Evolutionary conservation across 257 asterid species (phyloP).

Genomic region (Verbena officinalis): DNA sequence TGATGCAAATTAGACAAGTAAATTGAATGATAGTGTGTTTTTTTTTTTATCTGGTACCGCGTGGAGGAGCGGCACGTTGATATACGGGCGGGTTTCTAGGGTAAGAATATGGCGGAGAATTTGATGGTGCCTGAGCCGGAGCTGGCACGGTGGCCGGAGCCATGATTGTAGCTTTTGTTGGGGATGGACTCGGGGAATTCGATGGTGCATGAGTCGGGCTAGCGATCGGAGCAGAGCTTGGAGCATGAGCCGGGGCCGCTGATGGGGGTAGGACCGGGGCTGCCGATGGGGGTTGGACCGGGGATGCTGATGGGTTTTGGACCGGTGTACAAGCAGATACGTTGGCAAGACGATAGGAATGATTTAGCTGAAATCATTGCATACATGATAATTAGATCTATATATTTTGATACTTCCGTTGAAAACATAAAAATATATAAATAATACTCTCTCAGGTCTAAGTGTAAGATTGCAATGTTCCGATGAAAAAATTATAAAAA

Average conservation of each 20-base stretch:
- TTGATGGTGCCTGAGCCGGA: slow-evolving; percentile 16
- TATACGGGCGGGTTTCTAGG: slow-evolving; percentile 3
- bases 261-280: slow-evolving; percentile 26
- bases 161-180: too few relatives aligned
- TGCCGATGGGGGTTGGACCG: slow-evolving; percentile 9
- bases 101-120: slow-evolving; percentile 18
- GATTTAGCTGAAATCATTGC: slow-evolving; percentile 13
- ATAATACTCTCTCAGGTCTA: too few relatives aligned
- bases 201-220: too few relatives aligned
- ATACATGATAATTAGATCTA: background rate
- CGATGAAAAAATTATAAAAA: too few relatives aligned
- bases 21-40: too few relatives aligned
- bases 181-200: too few relatives aligned
- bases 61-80: slow-evolving; percentile 19
- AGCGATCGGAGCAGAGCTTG: background rate
- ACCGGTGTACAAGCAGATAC: slow-evolving; percentile 6
- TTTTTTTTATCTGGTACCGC: slow-evolving; percentile 23
- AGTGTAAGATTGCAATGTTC: too few relatives aligned
- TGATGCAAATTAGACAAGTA: too few relatives aligned
- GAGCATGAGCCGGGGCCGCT: slow-evolving; percentile 17
- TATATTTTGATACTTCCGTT: background rate
- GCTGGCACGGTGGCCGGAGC: slow-evolving; percentile 3
- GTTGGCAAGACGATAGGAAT: slow-evolving; percentile 3
- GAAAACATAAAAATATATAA: too few relatives aligned
- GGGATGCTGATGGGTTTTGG: slow-evolving; percentile 26